A percentile compares a stretch with the other conserved stretches of the same genome.
Conservation (phyloP, 2,329 filamentous ascomycete species). For the Colletotrichum brevisporum region DNA sequence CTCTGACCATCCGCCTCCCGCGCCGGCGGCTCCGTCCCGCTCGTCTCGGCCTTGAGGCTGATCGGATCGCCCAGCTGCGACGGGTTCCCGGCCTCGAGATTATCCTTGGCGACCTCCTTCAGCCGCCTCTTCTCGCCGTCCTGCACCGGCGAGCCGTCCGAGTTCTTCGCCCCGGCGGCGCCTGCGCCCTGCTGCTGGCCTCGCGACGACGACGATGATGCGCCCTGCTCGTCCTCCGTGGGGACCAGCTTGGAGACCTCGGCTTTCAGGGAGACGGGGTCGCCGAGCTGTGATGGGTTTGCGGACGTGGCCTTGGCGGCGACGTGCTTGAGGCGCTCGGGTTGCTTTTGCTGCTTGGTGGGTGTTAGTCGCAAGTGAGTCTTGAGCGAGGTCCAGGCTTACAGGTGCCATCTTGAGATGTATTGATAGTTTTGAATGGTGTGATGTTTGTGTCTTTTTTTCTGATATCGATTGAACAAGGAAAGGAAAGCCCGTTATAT, state of each 20-base stretch:
- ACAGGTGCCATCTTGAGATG: constrained; percentile 31
- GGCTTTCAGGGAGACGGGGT: constrained; percentile 57
- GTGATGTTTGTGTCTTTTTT: neutral
- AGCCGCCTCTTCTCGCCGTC: constrained; percentile 36
- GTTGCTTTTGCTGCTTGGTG: constrained; percentile 26
- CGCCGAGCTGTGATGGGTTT: constrained; percentile 55
- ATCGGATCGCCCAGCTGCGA: constrained; percentile 56
- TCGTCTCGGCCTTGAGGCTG: constrained; percentile 55
- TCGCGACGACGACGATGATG: neutral
- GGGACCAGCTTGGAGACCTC: constrained; percentile 45
- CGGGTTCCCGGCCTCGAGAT: constrained; percentile 51
- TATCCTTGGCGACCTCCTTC: constrained; percentile 43
- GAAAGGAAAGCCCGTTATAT: neutral
- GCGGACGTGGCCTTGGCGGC: constrained; percentile 42
- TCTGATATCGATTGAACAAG: no score
- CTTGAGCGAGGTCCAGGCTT: neutral
- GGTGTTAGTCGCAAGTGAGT: neutral
- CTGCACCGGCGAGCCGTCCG: constrained; percentile 36
- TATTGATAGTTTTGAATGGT: neutral
- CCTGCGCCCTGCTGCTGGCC: neutral
- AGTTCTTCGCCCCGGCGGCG: constrained; percentile 30
- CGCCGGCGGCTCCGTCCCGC: constrained; percentile 46
- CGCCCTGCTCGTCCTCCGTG: constrained; percentile 34
- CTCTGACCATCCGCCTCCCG: constrained; percentile 45
- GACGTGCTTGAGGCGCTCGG: constrained; percentile 39